Evolutionary conservation across 257 asterid genomes (phyloP).

Genomic region (Petunia axillaris): DNA sequence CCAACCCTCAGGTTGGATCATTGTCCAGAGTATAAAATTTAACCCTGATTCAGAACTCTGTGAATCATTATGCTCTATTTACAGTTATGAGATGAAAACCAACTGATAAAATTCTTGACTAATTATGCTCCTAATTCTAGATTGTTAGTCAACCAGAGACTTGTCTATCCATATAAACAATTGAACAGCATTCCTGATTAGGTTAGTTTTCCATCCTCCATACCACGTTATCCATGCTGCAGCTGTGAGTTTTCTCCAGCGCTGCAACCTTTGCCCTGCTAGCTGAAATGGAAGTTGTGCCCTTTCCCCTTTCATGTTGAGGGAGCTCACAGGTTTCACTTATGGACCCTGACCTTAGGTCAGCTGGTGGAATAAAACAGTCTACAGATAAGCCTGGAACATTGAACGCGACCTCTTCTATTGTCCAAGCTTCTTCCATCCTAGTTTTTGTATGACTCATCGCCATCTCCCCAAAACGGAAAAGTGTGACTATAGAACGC

Average conservation of each 20-base stretch:
- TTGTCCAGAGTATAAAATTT: slow-evolving; percentile 32
- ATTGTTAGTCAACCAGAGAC: slow-evolving; percentile 25
- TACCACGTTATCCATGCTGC: slow-evolving; percentile 48
- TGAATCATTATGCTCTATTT: slow-evolving; percentile 34
- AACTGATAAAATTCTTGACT: slow-evolving; percentile 27
- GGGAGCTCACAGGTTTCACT: slow-evolving; percentile 79
- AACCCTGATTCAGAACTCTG: slow-evolving; percentile 34
- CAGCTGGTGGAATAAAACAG: slow-evolving; percentile 90
- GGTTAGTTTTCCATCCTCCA: slow-evolving; percentile 70
- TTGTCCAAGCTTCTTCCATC: slow-evolving; percentile 96
- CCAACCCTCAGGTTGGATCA: slow-evolving; percentile 30
- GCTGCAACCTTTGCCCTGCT: slow-evolving; percentile 69
- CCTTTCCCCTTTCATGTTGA: slow-evolving; percentile 62
- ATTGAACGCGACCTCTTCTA: slow-evolving; percentile 89
- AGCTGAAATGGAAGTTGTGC: slow-evolving; percentile 37
- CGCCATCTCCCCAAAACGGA: slow-evolving; percentile 87
- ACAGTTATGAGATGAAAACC: slow-evolving; percentile 26
- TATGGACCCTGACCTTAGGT: slow-evolving; percentile 65
- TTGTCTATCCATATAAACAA: slow-evolving; percentile 56
- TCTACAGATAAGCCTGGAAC: slow-evolving; percentile 82
- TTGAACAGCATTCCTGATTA: slow-evolving; percentile 37
- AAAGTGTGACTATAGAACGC: slow-evolving; percentile 76
- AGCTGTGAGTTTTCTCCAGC: slow-evolving; percentile 45
- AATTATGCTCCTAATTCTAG: slow-evolving; percentile 30
- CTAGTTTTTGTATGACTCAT: slow-evolving; percentile 89